These are phyloP conservation scores for Colletotrichum ledebouriae DNA, from an alignment of 2,329 filamentous ascomycete species.

Conservation along the genomic window DNA sequence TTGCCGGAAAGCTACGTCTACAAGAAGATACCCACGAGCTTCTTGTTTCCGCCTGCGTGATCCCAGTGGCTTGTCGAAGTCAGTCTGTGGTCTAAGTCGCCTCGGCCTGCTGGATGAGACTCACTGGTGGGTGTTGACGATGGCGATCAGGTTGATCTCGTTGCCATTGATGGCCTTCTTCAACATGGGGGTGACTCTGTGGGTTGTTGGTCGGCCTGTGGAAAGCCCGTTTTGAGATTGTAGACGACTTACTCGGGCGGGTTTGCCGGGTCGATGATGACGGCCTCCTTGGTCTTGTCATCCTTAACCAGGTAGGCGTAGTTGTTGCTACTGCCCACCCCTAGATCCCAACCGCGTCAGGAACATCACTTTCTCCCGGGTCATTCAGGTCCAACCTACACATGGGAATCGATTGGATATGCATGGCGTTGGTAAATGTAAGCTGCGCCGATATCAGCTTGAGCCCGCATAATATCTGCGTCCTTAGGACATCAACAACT, in stretches of 20 bases:
- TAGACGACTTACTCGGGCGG: slow-evolving; percentile 74
- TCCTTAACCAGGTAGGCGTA: slow-evolving; percentile 88
- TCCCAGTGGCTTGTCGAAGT: slow-evolving; percentile 80
- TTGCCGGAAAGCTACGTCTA: too few species aligned
- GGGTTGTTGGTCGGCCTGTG: too few species aligned
- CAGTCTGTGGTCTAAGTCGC: not conserved
- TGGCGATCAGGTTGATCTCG: slow-evolving; percentile 85
- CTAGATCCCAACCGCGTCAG: slow-evolving; percentile 55
- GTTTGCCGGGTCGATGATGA: slow-evolving; percentile 85
- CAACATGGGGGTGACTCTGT: slow-evolving; percentile 73
- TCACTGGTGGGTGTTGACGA: slow-evolving; percentile 98
- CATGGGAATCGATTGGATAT: slow-evolving; percentile 91
- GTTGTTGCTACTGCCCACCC: slow-evolving; percentile 84
- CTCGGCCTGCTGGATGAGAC: slow-evolving; percentile 50
- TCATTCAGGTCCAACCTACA: slow-evolving; percentile 67
- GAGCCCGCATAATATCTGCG: not conserved
- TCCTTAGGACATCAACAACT: slow-evolving; percentile 41
- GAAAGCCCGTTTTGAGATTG: slow-evolving; percentile 1
- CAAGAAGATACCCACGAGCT: slow-evolving; percentile 69
- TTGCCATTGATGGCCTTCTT: slow-evolving; percentile 79
- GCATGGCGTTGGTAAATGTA: slow-evolving; percentile 71
- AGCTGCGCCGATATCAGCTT: slow-evolving; percentile 49
- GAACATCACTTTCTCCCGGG: not conserved
- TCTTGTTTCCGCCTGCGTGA: slow-evolving; percentile 91
- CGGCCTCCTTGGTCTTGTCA: slow-evolving; percentile 81